Evolutionary conservation across 1,284 basidiomycete genomes (phyloP), one percentile per base, ranked within the genome.

Genomic region (Melampsora larici-populina): DNA sequence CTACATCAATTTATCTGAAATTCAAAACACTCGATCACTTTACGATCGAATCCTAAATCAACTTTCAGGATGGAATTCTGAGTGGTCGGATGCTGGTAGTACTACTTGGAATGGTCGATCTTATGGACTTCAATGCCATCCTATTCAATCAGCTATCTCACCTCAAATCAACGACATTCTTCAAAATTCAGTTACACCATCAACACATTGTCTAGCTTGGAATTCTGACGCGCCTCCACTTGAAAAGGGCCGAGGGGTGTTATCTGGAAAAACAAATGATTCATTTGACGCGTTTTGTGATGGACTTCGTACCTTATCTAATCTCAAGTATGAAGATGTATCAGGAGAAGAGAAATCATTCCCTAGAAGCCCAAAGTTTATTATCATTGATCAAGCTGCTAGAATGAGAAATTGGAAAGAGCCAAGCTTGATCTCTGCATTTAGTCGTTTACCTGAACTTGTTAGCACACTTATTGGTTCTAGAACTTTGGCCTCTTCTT

Each of bases 211-310:
- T 49, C 62, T 62, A n/a, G 36, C 24, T n/a, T 46, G 48, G 48
- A 64, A 63, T 31, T 36, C n/a, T 29, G 46, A 48, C 18, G 51
- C 43, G 8, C 51, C 40, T 17, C 58, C 43, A 64, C n/a, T 17
- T 17, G 63, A 43, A 43, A 72, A 43, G 33, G 43, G 43, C 8
- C 40, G 43, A 21, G 70, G 70, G 26, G 18, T 72, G 46, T 29
- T 74, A 40, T 36, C 40, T 31, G 62, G 64, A 17, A 31, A 51
- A 40, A 65, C 48, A 62, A 74, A 48, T 29, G 51, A 65, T 40
- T 66, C 63, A 21, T 74, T 74, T 29, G 72, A 74, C 51, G 72
- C 46, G 24, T 74, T 65, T 26, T 66, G 62, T 31, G 72, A 74
- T 51, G 72, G 72, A 67, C 63, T 74, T 21, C 43, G 72, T 2